A percentile compares a stretch with the other conserved stretches of the same genome.
Evolutionary conservation across 177 flowering plant species (phyloP).

Genomic region (Vitis hybrid): DNA sequence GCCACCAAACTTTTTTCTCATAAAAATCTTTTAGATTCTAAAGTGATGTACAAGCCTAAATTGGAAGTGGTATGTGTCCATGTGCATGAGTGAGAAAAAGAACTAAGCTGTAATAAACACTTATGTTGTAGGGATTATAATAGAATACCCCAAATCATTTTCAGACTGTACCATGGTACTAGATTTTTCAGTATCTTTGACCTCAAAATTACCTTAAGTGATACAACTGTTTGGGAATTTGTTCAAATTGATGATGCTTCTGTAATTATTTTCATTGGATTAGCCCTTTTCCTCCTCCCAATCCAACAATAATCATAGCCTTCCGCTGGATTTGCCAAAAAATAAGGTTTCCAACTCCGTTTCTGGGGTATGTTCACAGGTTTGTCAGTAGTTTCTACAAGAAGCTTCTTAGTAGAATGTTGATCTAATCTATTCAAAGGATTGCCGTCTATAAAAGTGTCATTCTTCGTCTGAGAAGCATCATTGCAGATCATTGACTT

Average conservation of each 20-base stretch:
- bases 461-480: background rate
- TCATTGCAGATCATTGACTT: constrained; percentile 1
- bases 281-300: constrained; percentile 19
- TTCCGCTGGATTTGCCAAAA: constrained; percentile 35
- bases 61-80: too few species aligned
- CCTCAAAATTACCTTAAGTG: constrained; percentile 6
- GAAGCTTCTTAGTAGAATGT: background rate
- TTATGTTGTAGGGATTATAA: too few species aligned
- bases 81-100: too few species aligned
- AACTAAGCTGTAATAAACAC: too few species aligned
- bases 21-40: background rate
- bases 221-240: constrained; percentile 19
- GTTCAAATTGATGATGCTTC: constrained; percentile 17
- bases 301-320: background rate
- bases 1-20: constrained; percentile 60
- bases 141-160: too few species aligned
- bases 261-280: constrained; percentile 9
- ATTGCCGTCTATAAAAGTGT: background rate
- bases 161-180: too few species aligned
- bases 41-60: too few species aligned
- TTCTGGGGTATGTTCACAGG: constrained; percentile 14
- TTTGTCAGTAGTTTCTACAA: background rate
- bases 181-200: too few species aligned
- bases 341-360: constrained; percentile 37
- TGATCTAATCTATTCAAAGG: constrained; percentile 4